Percentiles rank a stretch among this genome's conserved stretches.
These are phyloP conservation scores for Chloranthus sessilifolius DNA, from an alignment of 164 flowering plant species.

Conservation along the genomic window DNA sequence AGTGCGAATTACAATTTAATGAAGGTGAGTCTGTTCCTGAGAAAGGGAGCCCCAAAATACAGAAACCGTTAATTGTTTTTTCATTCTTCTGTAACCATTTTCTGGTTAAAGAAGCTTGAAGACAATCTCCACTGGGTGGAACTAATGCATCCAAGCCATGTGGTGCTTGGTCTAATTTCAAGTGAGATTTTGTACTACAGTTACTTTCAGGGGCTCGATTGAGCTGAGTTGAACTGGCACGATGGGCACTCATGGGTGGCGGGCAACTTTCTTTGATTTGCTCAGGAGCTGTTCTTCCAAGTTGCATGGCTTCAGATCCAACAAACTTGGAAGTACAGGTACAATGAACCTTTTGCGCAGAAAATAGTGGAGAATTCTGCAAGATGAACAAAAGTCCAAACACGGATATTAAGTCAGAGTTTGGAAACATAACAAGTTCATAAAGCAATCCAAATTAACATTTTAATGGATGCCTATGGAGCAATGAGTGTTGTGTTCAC, in stretches of 20 bases:
- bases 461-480: no score
- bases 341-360: background rate
- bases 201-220: slow-evolving; percentile 1
- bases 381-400: slow-evolving; percentile 3
- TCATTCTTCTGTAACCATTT: no score
- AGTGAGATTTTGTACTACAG: background rate
- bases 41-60: background rate
- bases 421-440: background rate
- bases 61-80: slow-evolving; percentile 3
- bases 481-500: background rate
- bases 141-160: background rate
- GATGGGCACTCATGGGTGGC: background rate
- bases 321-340: background rate
- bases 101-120: no score
- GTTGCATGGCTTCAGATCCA: slow-evolving; percentile 3
- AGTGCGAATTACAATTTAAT: slow-evolving; percentile 1
- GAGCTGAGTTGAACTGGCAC: background rate
- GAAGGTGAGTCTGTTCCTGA: slow-evolving; percentile 1
- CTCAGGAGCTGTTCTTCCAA: slow-evolving; percentile 1
- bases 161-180: slow-evolving; percentile 1
- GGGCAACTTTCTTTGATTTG: slow-evolving; percentile 5
- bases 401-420: background rate
- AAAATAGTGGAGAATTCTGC: background rate
- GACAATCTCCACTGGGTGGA: background rate
- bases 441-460: no score